phyloP scores from a whole-genome alignment of 2,329 filamentous ascomycete species.

The Amphichorda felina region DNA sequence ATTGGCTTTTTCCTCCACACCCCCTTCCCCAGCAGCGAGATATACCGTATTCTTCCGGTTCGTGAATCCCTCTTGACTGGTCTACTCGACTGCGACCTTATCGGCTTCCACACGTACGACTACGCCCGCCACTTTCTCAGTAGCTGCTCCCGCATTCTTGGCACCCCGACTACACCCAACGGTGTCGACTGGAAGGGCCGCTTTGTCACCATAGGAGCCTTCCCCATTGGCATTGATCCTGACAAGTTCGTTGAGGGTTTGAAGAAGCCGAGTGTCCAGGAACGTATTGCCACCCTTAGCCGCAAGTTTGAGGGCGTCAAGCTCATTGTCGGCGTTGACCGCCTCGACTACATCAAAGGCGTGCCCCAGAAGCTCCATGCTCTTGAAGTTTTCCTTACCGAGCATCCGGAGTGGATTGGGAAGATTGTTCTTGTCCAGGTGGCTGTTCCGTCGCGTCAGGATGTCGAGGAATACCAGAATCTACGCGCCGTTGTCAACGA shows the following conservation, averaged over 20 bases:
- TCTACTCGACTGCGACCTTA: slow-evolving; percentile 84
- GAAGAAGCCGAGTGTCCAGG: slow-evolving; percentile 73
- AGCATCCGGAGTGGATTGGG: slow-evolving; percentile 96
- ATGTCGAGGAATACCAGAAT: slow-evolving; percentile 97
- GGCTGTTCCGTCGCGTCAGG: slow-evolving; percentile 85
- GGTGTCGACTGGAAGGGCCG: slow-evolving; percentile 85
- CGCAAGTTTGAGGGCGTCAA: slow-evolving; percentile 94
- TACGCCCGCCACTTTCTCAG: slow-evolving; percentile 97
- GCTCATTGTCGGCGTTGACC: slow-evolving; percentile 91
- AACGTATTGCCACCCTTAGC: slow-evolving; percentile 73
- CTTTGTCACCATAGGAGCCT: slow-evolving; percentile 84
- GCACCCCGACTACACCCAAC: slow-evolving; percentile 74
- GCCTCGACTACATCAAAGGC: slow-evolving; percentile 93
- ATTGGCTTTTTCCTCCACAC: slow-evolving; percentile 98
- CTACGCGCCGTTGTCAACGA: slow-evolving; percentile 92
- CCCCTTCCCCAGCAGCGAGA: slow-evolving; percentile 92
- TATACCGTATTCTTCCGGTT: slow-evolving; percentile 90
- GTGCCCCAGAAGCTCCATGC: slow-evolving; percentile 96
- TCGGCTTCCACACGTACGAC: slow-evolving; percentile 98
- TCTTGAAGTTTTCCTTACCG: slow-evolving; percentile 89
- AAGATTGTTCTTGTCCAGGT: slow-evolving; percentile 95
- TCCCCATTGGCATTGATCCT: slow-evolving; percentile 95
- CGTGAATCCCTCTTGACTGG: slow-evolving; percentile 79
- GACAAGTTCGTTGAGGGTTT: slow-evolving; percentile 91
- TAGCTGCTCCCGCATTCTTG: slow-evolving; percentile 86